Base-by-base conservation (phyloP, 1,139 yeast species). In the Blastobotrys elegans region DNA sequence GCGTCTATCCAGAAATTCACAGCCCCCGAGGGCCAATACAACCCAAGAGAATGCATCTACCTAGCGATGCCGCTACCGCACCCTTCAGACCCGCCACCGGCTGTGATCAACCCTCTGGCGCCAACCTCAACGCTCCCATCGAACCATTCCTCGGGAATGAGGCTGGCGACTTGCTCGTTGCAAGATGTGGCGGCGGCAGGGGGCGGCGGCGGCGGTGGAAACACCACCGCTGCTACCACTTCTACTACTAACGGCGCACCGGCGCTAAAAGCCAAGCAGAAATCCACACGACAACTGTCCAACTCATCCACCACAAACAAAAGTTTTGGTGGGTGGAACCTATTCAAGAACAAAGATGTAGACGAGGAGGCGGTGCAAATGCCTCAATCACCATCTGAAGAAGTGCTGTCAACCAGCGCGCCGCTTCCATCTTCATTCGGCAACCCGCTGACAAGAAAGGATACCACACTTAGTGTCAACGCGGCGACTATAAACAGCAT, bases 31-130 rank as follows among this genome's bases (percentile, higher is more conserved):
- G 71, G 71, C 6, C 44, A 49, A 7, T 67, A 66, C 50, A 43
- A 44, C 10, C 61, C 66, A 7, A 50, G 54, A 42, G 67, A 66
- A 38, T 60, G 62, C 35, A 53, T 67, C 31, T 62, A 55, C 41
- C 51, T 67, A 34, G 68, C 69, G 8, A 60, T 60, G 13, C 71
- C 71, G 13, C 55, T 63, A 4, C 66, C 67, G 3, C 70, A 66
- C 47, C 70, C 70, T 2, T 58, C 66, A 5, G 69, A 66, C 46
- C 65, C 66, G 10, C 66, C 66, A 8, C 63, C 66, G 18, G 53
- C 60, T 24, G 60, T 61, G 18, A 54, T 64, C 38, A 67, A 67
- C 49, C 70, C 70, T 21, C 53, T 67, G 45, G 65, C 69, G 2
- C 69, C 70, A 7, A 60, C 65, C 13, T 54, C 57, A 32, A 56